Evolutionary conservation across 208 protist species (phyloP).

Genomic region (Porcisia hertigi): DNA sequence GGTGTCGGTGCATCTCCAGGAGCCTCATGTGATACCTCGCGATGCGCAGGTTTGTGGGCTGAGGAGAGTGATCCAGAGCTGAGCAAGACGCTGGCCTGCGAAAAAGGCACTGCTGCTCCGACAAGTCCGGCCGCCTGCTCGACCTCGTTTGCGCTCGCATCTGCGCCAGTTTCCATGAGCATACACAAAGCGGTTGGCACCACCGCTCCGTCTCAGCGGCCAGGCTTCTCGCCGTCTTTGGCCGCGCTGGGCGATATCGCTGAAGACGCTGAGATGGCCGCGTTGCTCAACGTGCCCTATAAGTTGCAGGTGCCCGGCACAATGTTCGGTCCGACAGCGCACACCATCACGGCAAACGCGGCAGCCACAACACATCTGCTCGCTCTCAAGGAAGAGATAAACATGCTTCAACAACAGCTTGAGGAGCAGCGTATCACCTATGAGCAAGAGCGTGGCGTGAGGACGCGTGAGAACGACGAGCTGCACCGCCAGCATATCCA

Average conservation of each 20-base stretch:
- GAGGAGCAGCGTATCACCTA: slow-evolving; percentile 63
- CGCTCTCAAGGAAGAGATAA: slow-evolving; percentile 51
- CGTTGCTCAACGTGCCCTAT: slow-evolving; percentile 18
- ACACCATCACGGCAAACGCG: slow-evolving; percentile 18
- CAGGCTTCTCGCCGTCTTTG: background rate
- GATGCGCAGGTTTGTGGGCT: background rate
- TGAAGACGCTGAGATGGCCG: slow-evolving; percentile 20
- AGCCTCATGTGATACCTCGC: background rate
- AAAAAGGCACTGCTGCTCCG: background rate
- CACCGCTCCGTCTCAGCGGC: background rate
- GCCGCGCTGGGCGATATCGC: slow-evolving; percentile 11
- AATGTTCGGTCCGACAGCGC: background rate
- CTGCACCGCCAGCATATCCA: slow-evolving; percentile 36
- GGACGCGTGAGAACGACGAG: slow-evolving; percentile 35
- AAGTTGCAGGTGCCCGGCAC: slow-evolving; percentile 24
- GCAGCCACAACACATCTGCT: slow-evolving; percentile 34
- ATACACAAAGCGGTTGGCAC: background rate
- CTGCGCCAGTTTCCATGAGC: slow-evolving; percentile 1
- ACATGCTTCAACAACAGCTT: slow-evolving; percentile 61
- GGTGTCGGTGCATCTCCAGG: background rate
- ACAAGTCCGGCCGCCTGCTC: background rate
- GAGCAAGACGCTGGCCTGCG: background rate
- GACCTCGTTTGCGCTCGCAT: background rate
- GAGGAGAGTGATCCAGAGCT: slow-evolving; percentile 3
- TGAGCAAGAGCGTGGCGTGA: slow-evolving; percentile 56